Evolutionary conservation across 2,329 filamentous ascomycete genomes (phyloP), one percentile per base, ranked within the genome.

Genomic region (Cladorrhinum sp.): DNA sequence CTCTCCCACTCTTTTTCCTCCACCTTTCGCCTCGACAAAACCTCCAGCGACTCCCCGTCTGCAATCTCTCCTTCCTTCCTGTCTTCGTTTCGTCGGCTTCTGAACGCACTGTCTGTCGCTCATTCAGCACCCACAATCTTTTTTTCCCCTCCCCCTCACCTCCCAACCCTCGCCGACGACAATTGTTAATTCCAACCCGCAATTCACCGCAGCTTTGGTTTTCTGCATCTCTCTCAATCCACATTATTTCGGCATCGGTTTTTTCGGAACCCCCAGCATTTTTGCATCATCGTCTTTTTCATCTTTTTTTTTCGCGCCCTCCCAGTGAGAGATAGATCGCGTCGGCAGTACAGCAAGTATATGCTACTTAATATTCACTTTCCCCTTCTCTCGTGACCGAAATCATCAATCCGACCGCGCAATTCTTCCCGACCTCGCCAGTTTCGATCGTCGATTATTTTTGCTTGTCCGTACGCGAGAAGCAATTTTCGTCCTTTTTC

Each of bases 111-210:
- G 53, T 62, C 57, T 50, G 57, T 59, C 65, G 63, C 66, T 68
- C 67, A 65, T 67, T 66, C 67, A 65, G 63, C 65, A 66, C 54
- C 58, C 52, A 62, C 66, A 49, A 61, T 66, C 63, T 60, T 65
- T 66, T 58, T 52, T 62, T 55, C 14, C 12, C 33, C 60, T 24
- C 36, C 36, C 16, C 42, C 42, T 16, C 3, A 3, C n/a, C 6
- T 4, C 7, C 18, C 42, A 4, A 28, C 6, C 42, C n/a, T 42
- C 58, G 42, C 49, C 65, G 20, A 59, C 62, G 42, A 48, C 54
- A 57, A 64, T 48, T 61, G 63, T 68, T 67, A 66, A 68, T 67
- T 59, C 46, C 52, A 59, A 23, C 33, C 46, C 51, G 52, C 55
- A 57, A 46, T 46, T 16, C 42, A 46, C 42, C 42, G 42, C 42